These are phyloP conservation scores for Nicotiana undulata DNA, from an alignment of 257 asterid genomes.

Conservation along the genomic window DNA sequence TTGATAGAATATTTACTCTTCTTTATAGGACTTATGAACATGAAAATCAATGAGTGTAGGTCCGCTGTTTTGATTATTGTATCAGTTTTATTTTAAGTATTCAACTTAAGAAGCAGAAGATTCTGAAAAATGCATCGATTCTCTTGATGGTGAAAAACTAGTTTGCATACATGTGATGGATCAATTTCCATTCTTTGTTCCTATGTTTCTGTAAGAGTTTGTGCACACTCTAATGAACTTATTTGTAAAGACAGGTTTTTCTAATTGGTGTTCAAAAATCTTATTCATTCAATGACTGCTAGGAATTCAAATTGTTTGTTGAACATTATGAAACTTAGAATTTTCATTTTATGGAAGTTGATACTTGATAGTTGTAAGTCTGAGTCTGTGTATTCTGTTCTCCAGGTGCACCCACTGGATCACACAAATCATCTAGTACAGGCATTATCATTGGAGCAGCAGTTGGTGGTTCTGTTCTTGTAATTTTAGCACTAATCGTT, in stretches of 20 bases:
- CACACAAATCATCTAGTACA: constrained; percentile 28
- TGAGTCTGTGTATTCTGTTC: neutral
- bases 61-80: neutral
- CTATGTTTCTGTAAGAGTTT: neutral
- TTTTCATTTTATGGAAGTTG: neutral
- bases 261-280: neutral
- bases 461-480: constrained; percentile 51
- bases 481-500: constrained; percentile 41
- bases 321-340: neutral
- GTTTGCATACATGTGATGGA: neutral
- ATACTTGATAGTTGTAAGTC: neutral
- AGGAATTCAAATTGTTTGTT: neutral
- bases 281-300: neutral
- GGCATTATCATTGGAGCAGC: constrained; percentile 61
- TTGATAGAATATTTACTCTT: neutral
- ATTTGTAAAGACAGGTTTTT: neutral
- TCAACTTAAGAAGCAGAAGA: neutral
- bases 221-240: neutral
- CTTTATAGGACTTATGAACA: neutral
- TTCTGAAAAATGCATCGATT: neutral
- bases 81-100: neutral
- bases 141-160: neutral
- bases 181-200: neutral
- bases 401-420: constrained; percentile 26
- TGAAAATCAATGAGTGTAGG: neutral